phyloP scores from a whole-genome alignment of 352 stramenopile genomes.

The Globisporangium mamillatum region DNA sequence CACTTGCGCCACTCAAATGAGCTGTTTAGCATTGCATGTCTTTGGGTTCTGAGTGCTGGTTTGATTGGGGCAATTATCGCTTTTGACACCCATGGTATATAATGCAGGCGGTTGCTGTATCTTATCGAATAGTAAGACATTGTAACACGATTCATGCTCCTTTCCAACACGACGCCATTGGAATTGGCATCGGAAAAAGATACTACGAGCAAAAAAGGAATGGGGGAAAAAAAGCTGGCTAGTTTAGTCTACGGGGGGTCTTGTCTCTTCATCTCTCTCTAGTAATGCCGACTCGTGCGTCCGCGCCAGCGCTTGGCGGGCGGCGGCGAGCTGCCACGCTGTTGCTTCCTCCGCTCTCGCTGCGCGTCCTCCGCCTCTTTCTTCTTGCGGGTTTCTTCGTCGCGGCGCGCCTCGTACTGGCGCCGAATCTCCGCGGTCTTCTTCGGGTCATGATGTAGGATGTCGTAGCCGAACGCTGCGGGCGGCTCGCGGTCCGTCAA shows the following conservation, averaged over 20 bases:
- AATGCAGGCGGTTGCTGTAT: background rate
- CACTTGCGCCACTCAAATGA: background rate
- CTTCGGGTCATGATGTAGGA: conserved; percentile 66
- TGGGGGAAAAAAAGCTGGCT: background rate
- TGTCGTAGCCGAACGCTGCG: conserved; percentile 59
- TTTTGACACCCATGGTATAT: background rate
- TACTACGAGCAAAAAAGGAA: background rate
- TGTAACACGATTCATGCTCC: background rate
- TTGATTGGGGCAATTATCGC: background rate
- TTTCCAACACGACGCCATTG: background rate
- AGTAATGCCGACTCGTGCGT: conserved; percentile 38
- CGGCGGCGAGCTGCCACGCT: conserved; percentile 31
- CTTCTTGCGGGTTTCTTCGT: conserved; percentile 62
- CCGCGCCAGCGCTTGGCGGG: conserved; percentile 66
- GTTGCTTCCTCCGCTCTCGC: conserved; percentile 23
- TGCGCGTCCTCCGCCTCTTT: conserved; percentile 23
- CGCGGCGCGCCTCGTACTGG: conserved; percentile 59
- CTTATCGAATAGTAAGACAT: background rate
- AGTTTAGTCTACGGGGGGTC: background rate
- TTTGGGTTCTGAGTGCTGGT: background rate
- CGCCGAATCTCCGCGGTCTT: conserved; percentile 61
- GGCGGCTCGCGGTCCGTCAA: conserved; percentile 58
- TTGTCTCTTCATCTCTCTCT: conserved; percentile 8
- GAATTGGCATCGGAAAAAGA: background rate
- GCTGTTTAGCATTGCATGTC: conserved; percentile 5